phyloP scores from a whole-genome alignment of 106 monocot genomes.

The Acanthochlamys bracteata region DNA sequence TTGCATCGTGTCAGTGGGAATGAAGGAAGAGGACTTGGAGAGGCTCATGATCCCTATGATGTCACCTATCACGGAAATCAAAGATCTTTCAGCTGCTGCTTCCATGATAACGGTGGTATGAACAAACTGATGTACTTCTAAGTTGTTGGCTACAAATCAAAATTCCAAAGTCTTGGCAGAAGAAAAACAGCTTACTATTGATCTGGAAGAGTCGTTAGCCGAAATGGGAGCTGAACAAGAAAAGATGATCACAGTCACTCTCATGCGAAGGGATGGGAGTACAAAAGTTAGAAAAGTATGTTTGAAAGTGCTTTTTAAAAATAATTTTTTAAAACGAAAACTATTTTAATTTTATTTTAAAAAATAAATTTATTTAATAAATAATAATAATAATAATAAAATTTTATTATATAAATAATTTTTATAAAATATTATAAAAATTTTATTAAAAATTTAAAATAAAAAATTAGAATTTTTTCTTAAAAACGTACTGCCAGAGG shows the following conservation, averaged over 20 bases:
- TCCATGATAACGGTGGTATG: conserved; percentile 60
- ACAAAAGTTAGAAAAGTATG: too few species aligned
- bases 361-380: too few species aligned
- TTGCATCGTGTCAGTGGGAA: conserved; percentile 80
- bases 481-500: too few species aligned
- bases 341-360: too few species aligned
- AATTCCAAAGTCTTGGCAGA: not conserved
- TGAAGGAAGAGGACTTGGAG: conserved; percentile 67
- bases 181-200: not conserved
- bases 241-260: not conserved
- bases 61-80: conserved; percentile 56
- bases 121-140: too few species aligned
- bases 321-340: too few species aligned
- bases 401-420: too few species aligned
- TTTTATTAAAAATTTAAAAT: too few species aligned
- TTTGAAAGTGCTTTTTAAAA: too few species aligned
- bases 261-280: not conserved
- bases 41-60: conserved; percentile 71
- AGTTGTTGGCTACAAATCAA: not conserved
- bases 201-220: not conserved
- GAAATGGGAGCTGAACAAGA: not conserved
- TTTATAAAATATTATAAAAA: too few species aligned
- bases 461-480: too few species aligned
- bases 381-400: too few species aligned
- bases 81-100: conserved; percentile 42